Percentiles rank a stretch among this genome's conserved stretches.
Evolutionary conservation across 768 basidiomycete genomes (phyloP).

Genomic region (Epithele typhae): DNA sequence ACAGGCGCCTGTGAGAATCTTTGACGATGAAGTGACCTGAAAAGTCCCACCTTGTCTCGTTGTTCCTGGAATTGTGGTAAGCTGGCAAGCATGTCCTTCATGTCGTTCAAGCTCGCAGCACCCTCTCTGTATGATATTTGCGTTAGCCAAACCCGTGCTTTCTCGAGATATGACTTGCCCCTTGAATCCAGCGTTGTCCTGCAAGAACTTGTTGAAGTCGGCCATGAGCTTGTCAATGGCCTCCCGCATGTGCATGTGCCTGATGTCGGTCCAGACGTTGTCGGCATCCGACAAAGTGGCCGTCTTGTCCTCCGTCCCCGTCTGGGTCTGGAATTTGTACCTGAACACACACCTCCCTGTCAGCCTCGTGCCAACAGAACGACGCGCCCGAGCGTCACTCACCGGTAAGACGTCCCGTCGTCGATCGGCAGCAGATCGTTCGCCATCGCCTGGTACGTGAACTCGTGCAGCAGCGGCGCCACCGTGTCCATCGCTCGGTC

Average conservation of each 20-base stretch:
- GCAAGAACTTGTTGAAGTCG: constrained; percentile 92
- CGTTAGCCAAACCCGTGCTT: not conserved
- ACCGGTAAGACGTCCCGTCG: constrained; percentile 85
- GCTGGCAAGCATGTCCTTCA: constrained; percentile 98
- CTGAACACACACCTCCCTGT: constrained; percentile 33
- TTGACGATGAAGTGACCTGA: too few relatives aligned
- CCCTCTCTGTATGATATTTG: constrained; percentile 55
- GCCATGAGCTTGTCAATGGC: constrained; percentile 96
- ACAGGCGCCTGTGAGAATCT: too few relatives aligned
- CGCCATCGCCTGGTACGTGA: constrained; percentile 99
- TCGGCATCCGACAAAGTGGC: constrained; percentile 86
- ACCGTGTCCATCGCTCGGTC: constrained; percentile 95
- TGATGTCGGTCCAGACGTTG: constrained; percentile 85
- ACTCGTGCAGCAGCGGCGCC: constrained; percentile 92
- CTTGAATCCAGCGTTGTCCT: constrained; percentile 92
- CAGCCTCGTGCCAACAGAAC: constrained; percentile 3
- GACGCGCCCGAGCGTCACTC: constrained; percentile 27
- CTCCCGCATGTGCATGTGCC: constrained; percentile 99
- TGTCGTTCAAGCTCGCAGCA: constrained; percentile 88
- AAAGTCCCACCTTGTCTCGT: constrained; percentile 71
- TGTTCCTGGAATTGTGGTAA: constrained; percentile 94
- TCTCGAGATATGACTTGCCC: constrained; percentile 46
- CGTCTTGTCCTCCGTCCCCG: constrained; percentile 86
- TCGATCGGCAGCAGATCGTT: constrained; percentile 90
- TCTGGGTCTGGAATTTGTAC: constrained; percentile 89